Evolutionary conservation across 108 stramenopile genomes (phyloP).

Genomic region (Epipyxis sp.): DNA sequence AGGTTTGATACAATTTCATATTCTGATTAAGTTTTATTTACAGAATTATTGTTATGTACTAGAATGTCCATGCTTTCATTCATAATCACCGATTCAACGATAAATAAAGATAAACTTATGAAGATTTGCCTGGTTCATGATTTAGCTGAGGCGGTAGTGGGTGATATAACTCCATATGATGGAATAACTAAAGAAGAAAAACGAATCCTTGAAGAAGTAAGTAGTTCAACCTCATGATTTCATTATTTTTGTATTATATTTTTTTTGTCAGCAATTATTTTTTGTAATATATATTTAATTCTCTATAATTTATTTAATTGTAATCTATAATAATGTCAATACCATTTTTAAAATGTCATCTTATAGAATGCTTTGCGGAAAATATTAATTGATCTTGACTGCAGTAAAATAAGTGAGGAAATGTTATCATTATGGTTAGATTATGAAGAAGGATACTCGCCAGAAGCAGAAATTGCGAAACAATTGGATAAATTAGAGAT

Average conservation of each 20-base stretch:
- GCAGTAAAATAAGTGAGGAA: slow-evolving; percentile 37
- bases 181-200: slow-evolving; percentile 50
- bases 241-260: too few species aligned
- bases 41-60: not conserved
- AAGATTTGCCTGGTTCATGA: slow-evolving; percentile 56
- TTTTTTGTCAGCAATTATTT: too few species aligned
- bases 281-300: too few species aligned
- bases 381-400: slow-evolving; percentile 34
- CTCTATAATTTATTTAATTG: too few species aligned
- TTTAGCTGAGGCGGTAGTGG: slow-evolving; percentile 54
- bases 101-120: slow-evolving; percentile 43
- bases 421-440: slow-evolving; percentile 7
- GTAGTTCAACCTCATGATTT: too few species aligned
- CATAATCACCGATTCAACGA: slow-evolving; percentile 47
- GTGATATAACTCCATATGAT: slow-evolving; percentile 50
- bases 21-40: not conserved
- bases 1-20: not conserved
- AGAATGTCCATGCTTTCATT: slow-evolving; percentile 54
- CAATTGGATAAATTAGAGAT: slow-evolving; percentile 58
- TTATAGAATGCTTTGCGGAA: slow-evolving; percentile 19
- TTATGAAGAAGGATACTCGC: slow-evolving; percentile 31
- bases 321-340: too few species aligned
- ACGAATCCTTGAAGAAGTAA: slow-evolving; percentile 40
- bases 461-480: slow-evolving; percentile 44
- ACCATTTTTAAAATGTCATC: too few species aligned